Percentiles rank a stretch among this genome's conserved stretches.
These are phyloP conservation scores for Cercospora zeae-maydis DNA, from an alignment of 2,329 filamentous ascomycete genomes.

Conservation along the genomic window DNA sequence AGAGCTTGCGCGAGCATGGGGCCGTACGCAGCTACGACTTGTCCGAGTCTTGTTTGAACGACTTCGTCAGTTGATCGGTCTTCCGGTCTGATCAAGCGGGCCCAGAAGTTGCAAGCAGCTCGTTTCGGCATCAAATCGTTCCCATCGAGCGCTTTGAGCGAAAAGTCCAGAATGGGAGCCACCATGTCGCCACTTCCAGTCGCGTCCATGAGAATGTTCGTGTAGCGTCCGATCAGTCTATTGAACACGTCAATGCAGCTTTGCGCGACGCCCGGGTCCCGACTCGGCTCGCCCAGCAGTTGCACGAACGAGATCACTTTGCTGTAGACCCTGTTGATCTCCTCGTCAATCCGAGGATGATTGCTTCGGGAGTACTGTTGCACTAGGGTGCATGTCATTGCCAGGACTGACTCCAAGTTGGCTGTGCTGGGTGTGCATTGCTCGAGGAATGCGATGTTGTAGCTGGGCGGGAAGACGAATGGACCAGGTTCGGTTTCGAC, in stretches of 20 bases:
- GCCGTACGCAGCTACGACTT: constrained; percentile 57
- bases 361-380: constrained; percentile 38
- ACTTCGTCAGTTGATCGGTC: constrained; percentile 30
- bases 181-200: constrained; percentile 51
- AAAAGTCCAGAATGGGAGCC: constrained; percentile 62
- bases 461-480: constrained; percentile 67
- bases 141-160: constrained; percentile 65
- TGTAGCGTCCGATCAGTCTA: constrained; percentile 59
- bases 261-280: constrained; percentile 69
- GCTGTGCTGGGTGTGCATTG: constrained; percentile 56
- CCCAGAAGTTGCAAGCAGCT: constrained; percentile 72
- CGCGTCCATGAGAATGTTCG: constrained; percentile 59
- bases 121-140: constrained; percentile 72
- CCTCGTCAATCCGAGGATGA: constrained; percentile 45
- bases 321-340: constrained; percentile 53
- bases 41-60: constrained; percentile 22
- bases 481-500: constrained; percentile 70
- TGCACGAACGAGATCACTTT: constrained; percentile 63
- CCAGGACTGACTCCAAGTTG: constrained; percentile 65
- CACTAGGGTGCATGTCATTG: constrained; percentile 67
- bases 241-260: constrained; percentile 70
- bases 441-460: constrained; percentile 62
- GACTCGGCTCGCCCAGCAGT: constrained; percentile 58
- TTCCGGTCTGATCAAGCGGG: constrained; percentile 47
- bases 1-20: constrained; percentile 59